Percentiles rank a stretch among this genome's conserved stretches.
phyloP scores from a whole-genome alignment of 176 grass and related monocot species.

The Ananas comosus region DNA sequence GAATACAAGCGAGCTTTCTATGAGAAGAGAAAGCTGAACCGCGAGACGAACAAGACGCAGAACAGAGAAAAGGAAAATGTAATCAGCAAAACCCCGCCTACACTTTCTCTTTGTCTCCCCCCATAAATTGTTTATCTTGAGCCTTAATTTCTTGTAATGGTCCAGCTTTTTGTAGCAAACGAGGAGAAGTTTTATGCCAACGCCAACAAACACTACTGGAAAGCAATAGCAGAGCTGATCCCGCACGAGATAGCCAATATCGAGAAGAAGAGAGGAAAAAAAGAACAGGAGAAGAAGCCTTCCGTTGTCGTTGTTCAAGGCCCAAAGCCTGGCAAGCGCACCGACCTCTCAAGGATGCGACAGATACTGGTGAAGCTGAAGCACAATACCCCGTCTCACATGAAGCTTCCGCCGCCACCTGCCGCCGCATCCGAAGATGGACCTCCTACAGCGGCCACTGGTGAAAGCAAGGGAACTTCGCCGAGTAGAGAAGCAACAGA shows the following conservation, averaged over 20 bases:
- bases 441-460: slow-evolving; percentile 8
- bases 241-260: slow-evolving; percentile 78
- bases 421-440: slow-evolving; percentile 28
- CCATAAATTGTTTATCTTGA: background rate
- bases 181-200: slow-evolving; percentile 82
- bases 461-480: slow-evolving; percentile 10
- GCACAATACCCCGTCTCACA: slow-evolving; percentile 62
- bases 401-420: slow-evolving; percentile 53
- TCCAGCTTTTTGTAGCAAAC: slow-evolving; percentile 45
- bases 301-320: slow-evolving; percentile 69
- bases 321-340: slow-evolving; percentile 86
- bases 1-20: slow-evolving; percentile 72
- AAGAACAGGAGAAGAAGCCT: slow-evolving; percentile 85
- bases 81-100: background rate
- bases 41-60: slow-evolving; percentile 43
- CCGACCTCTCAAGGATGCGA: slow-evolving; percentile 76
- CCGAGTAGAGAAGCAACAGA: slow-evolving; percentile 24
- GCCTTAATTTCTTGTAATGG: background rate
- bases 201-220: slow-evolving; percentile 84
- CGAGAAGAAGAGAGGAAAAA: slow-evolving; percentile 73
- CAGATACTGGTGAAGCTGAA: slow-evolving; percentile 83
- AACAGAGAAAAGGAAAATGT: slow-evolving; percentile 96
- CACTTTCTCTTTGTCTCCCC: background rate
- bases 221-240: slow-evolving; percentile 85
- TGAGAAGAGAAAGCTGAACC: slow-evolving; percentile 73